Percentiles rank a stretch among this genome's conserved stretches.
Evolutionary conservation across 1,284 basidiomycete species (phyloP).

Genomic region (Microbotryum violaceum): DNA sequence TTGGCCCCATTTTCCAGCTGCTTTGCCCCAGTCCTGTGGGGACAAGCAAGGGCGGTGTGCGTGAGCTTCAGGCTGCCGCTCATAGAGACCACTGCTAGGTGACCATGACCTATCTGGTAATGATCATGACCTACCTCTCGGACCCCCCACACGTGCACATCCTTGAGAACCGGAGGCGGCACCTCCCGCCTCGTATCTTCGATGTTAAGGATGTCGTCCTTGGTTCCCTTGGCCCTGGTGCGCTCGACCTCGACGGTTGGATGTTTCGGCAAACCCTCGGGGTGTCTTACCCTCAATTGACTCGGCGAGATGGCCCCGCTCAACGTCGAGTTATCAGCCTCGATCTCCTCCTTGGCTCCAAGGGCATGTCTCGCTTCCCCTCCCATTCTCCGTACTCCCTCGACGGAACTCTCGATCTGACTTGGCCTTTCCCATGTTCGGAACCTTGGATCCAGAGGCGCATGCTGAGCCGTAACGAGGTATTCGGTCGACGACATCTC

Average conservation of each 20-base stretch:
- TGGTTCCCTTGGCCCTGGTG: constrained; percentile 10
- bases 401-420: not conserved
- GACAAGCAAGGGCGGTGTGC: not conserved
- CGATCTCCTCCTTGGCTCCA: constrained; percentile 9
- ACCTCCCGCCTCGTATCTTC: not conserved
- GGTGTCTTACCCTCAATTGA: constrained; percentile 14
- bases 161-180: constrained; percentile 5
- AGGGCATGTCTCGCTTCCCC: constrained; percentile 9
- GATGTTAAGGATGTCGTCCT: too few relatives aligned
- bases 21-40: constrained; percentile 48
- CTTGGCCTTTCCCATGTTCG: constrained; percentile 24
- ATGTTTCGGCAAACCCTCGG: constrained; percentile 15
- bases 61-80: not conserved
- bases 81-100: not conserved
- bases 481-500: constrained; percentile 59
- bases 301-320: constrained; percentile 24
- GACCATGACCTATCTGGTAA: not conserved
- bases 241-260: too few relatives aligned
- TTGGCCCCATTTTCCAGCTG: constrained; percentile 46
- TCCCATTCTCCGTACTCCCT: not conserved
- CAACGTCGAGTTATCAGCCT: constrained; percentile 6
- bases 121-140: constrained; percentile 45
- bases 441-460: constrained; percentile 19
- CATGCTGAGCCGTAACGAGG: constrained; percentile 27
- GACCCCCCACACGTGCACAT: constrained; percentile 22